phyloP scores from a whole-genome alignment of 257 asterid genomes.

The Lycium ferocissimum region DNA sequence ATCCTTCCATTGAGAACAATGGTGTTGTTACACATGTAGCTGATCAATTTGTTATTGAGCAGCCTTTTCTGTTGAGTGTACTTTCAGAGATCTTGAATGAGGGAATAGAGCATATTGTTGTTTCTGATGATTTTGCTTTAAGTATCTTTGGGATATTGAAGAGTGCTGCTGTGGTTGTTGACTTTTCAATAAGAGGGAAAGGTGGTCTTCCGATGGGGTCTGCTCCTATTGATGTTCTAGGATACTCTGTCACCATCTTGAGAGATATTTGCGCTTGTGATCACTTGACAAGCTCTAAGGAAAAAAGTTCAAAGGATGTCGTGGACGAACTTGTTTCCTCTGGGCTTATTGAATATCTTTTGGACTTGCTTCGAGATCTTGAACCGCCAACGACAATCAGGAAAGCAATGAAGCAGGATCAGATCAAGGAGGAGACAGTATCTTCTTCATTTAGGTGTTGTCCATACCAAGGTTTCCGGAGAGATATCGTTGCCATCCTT shows the following conservation, averaged over 20 bases:
- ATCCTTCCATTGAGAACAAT: constrained; percentile 30
- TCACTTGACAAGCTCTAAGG: constrained; percentile 34
- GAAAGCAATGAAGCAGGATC: constrained; percentile 50
- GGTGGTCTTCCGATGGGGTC: constrained; percentile 69
- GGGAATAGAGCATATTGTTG: constrained; percentile 46
- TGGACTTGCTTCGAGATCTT: constrained; percentile 58
- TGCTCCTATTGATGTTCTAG: constrained; percentile 64
- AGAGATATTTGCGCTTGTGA: constrained; percentile 71
- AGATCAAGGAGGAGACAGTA: constrained; percentile 35
- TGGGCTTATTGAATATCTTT: constrained; percentile 67
- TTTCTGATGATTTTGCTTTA: constrained; percentile 50
- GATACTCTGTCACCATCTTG: constrained; percentile 68
- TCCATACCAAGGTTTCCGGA: constrained; percentile 84
- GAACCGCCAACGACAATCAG: constrained; percentile 74
- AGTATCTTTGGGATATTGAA: constrained; percentile 52
- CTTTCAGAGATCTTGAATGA: constrained; percentile 65
- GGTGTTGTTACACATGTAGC: constrained; percentile 29
- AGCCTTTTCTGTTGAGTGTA: constrained; percentile 59
- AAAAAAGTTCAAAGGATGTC: constrained; percentile 41
- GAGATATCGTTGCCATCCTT: constrained; percentile 72
- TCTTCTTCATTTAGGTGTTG: constrained; percentile 46
- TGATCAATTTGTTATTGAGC: constrained; percentile 51
- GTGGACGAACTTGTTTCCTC: constrained; percentile 55
- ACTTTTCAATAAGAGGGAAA: constrained; percentile 51
- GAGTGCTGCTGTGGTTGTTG: constrained; percentile 48